Percentiles rank a stretch among this genome's conserved stretches.
Conservation (phyloP, 306 rosid genomes). For the Vigna radiata region DNA sequence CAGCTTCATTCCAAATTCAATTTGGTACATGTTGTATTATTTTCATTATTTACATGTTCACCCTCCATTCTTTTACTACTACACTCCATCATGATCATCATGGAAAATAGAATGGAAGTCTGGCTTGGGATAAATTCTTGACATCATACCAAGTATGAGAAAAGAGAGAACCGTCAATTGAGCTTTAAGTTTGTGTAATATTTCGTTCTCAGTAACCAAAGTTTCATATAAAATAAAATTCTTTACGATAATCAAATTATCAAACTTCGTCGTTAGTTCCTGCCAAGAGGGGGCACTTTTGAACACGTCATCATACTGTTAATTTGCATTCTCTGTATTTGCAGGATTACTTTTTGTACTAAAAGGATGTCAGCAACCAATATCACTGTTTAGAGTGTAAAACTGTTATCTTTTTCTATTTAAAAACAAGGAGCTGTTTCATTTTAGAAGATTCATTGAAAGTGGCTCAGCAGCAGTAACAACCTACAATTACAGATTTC, state of each 20-base stretch:
- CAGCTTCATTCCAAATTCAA: not conserved
- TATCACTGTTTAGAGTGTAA: not conserved
- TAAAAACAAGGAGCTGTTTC: not conserved
- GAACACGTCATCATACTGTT: not conserved
- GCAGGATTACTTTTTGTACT: conserved; percentile 21
- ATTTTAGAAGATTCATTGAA: not conserved
- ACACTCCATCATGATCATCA: not conserved
- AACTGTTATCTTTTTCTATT: not conserved
- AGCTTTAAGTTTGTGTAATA: not conserved
- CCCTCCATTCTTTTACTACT: not conserved
- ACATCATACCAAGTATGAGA: not conserved
- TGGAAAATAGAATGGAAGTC: not conserved
- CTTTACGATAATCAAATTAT: not conserved
- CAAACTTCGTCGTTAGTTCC: not conserved
- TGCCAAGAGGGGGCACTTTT: not conserved
- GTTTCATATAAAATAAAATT: not conserved
- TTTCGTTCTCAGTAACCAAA: not conserved
- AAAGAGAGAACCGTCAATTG: too few species aligned
- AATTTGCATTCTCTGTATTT: not conserved
- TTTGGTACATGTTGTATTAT: not conserved
- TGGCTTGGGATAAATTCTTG: not conserved
- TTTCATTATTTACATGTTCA: not conserved
- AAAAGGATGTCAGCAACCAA: conserved; percentile 17
- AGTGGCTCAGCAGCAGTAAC: not conserved
- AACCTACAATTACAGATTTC: not conserved